phyloP scores from a whole-genome alignment of 768 basidiomycete genomes.

The Mrakia gelida region DNA sequence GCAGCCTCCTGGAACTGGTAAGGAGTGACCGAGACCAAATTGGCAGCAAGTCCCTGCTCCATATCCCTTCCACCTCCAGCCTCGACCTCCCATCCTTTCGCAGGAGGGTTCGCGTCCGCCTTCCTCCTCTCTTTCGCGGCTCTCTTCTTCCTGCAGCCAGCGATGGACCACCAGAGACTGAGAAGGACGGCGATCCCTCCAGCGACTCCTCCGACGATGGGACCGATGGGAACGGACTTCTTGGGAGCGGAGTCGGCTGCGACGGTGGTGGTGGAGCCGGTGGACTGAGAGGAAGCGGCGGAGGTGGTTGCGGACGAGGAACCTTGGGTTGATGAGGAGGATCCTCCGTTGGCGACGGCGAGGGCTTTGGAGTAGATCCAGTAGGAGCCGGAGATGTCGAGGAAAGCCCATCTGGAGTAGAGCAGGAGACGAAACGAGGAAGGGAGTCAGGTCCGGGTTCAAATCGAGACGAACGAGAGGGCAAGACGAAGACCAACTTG shows the following conservation, averaged over 20 bases:
- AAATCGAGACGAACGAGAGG: not conserved
- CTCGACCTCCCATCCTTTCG: not conserved
- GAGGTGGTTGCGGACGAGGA: not conserved
- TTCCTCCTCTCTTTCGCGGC: not conserved
- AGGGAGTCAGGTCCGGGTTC: not conserved
- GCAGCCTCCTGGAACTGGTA: conserved; percentile 2
- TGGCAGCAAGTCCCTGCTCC: not conserved
- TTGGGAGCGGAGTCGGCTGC: not conserved
- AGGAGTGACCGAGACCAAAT: not conserved
- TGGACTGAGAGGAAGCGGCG: not conserved
- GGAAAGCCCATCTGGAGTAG: not conserved
- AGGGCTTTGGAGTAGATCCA: conserved; percentile 12
- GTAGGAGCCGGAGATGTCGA: not conserved
- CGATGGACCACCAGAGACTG: not conserved
- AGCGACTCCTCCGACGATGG: conserved; percentile 1
- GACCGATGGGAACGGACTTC: not conserved
- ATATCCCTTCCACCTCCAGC: not conserved
- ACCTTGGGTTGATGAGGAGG: not conserved
- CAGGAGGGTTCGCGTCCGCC: not conserved
- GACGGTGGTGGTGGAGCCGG: not conserved
- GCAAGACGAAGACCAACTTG: not conserved
- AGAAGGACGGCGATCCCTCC: not conserved
- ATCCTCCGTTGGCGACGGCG: not conserved
- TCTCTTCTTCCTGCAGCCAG: not conserved
- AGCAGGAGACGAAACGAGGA: not conserved